phyloP scores from a whole-genome alignment of 345 rosid species.

The Luvunga scandens region DNA sequence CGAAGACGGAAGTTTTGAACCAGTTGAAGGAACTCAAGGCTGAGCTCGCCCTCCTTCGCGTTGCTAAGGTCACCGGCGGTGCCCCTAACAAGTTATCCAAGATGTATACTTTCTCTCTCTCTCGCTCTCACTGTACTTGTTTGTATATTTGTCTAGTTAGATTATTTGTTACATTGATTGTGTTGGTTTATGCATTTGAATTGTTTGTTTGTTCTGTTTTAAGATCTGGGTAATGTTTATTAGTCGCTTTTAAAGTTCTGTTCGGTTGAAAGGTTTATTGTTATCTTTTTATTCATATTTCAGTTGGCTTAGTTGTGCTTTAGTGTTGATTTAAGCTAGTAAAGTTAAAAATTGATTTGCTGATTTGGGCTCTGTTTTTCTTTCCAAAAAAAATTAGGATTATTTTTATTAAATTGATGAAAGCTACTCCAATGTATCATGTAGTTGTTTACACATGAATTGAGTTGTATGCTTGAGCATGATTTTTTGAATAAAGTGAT shows the following conservation, averaged over 20 bases:
- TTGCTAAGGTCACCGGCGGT: constrained; percentile 72
- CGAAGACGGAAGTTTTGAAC: constrained; percentile 46
- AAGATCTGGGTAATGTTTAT: background rate
- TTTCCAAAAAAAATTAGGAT: no score
- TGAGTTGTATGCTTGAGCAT: background rate
- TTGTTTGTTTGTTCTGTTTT: background rate
- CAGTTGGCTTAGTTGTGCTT: no score
- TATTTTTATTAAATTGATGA: background rate
- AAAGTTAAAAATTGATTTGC: background rate
- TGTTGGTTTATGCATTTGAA: background rate
- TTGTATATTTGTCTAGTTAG: background rate
- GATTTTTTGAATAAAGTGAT: background rate
- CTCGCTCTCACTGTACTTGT: background rate
- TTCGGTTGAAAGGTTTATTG: background rate
- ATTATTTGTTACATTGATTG: background rate
- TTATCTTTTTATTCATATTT: background rate
- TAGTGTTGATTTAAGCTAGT: background rate
- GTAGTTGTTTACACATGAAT: background rate
- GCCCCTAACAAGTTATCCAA: constrained; percentile 74
- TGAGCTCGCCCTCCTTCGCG: constrained; percentile 69
- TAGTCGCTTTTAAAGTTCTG: no score
- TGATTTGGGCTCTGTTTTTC: background rate
- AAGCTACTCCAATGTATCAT: background rate
- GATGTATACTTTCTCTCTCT: constrained; percentile 30
- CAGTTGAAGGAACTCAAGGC: constrained; percentile 69